Evolutionary conservation across 1,284 basidiomycete species (phyloP).

Genomic region (Puccinia coronata): DNA sequence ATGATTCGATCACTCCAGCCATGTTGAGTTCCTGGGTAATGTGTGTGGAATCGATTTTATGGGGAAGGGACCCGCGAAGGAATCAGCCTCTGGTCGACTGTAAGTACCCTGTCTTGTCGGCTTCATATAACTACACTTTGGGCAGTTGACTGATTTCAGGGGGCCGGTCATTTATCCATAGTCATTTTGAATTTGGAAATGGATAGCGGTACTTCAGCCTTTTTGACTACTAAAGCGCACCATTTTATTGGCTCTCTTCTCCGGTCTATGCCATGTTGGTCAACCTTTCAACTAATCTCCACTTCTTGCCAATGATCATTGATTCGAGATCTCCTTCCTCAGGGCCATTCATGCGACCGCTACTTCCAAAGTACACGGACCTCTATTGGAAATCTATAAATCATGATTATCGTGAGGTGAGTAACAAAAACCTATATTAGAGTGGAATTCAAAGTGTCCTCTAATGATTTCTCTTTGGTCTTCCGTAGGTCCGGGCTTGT

Average conservation of each 20-base stretch:
- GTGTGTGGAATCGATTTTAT: slow-evolving; percentile 57
- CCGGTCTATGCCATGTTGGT: slow-evolving; percentile 42
- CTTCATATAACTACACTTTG: slow-evolving; percentile 50
- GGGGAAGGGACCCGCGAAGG: slow-evolving; percentile 80
- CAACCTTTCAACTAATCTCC: not conserved
- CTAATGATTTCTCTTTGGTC: slow-evolving; percentile 52
- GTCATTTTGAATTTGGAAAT: slow-evolving; percentile 41
- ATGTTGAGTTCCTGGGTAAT: slow-evolving; percentile 61
- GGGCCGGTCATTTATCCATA: not conserved
- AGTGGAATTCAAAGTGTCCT: not conserved
- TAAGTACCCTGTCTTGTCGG: slow-evolving; percentile 48
- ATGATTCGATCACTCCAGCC: slow-evolving; percentile 64
- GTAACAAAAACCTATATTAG: not conserved
- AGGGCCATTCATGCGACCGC: slow-evolving; percentile 73
- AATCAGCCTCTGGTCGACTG: slow-evolving; percentile 74
- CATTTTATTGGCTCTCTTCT: slow-evolving; percentile 62
- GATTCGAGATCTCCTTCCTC: slow-evolving; percentile 63
- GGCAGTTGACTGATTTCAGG: not conserved
- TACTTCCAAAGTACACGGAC: slow-evolving; percentile 70
- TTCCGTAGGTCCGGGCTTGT: slow-evolving; percentile 59
- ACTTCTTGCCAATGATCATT: slow-evolving; percentile 55
- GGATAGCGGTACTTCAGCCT: slow-evolving; percentile 53
- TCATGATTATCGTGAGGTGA: slow-evolving; percentile 79
- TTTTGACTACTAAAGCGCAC: slow-evolving; percentile 55
- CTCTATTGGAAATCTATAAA: slow-evolving; percentile 74